phyloP scores from a whole-genome alignment of 768 basidiomycete genomes.

The Tephrocybe sp. region DNA sequence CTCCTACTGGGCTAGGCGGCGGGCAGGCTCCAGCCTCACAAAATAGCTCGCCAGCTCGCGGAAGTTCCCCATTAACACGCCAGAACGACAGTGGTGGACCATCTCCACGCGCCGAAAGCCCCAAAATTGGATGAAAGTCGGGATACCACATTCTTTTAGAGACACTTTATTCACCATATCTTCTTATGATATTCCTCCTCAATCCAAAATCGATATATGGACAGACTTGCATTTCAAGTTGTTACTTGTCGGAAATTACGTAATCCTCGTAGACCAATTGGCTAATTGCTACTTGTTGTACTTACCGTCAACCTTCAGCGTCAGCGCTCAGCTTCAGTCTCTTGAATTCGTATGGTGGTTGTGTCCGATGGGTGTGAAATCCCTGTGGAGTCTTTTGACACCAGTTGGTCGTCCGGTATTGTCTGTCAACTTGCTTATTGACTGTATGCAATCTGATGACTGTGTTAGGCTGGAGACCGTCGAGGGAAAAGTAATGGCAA shows the following conservation, averaged over 20 bases:
- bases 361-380: slow-evolving; percentile 87
- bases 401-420: slow-evolving; percentile 95
- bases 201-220: slow-evolving; percentile 1
- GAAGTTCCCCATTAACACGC: slow-evolving; percentile 51
- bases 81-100: slow-evolving; percentile 23
- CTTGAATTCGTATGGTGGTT: slow-evolving; percentile 9
- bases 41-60: slow-evolving; percentile 49
- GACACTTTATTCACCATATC: slow-evolving; percentile 1
- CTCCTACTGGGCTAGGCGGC: slow-evolving; percentile 31
- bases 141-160: neutral
- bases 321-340: neutral
- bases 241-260: slow-evolving; percentile 13
- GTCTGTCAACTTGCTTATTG: slow-evolving; percentile 35
- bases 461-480: slow-evolving; percentile 81
- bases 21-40: slow-evolving; percentile 37
- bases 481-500: slow-evolving; percentile 94
- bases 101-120: slow-evolving; percentile 34
- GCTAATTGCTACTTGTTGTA: neutral
- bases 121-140: slow-evolving; percentile 23
- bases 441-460: slow-evolving; percentile 1
- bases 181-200: slow-evolving; percentile 2
- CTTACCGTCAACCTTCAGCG: neutral
- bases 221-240: too few relatives aligned
- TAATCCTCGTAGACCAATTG: slow-evolving; percentile 4
- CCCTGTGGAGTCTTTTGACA: slow-evolving; percentile 86